These are phyloP conservation scores for Scedosporium minutisporum DNA, from an alignment of 2,329 filamentous ascomycete species.

Conservation along the genomic window DNA sequence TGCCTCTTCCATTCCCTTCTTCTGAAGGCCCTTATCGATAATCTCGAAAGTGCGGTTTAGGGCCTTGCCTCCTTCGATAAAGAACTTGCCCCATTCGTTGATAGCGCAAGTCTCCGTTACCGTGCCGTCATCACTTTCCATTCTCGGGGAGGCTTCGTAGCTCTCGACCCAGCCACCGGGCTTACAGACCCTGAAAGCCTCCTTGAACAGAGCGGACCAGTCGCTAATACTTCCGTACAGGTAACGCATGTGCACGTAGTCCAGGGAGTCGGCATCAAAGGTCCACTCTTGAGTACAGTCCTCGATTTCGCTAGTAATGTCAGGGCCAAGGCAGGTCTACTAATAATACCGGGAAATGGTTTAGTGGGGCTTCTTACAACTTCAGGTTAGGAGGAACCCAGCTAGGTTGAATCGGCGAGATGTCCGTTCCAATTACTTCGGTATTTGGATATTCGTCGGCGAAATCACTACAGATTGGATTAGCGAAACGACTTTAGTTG, in stretches of 20 bases:
- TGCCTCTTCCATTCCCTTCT: conserved; percentile 12
- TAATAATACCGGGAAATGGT: conserved; percentile 28
- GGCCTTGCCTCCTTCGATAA: conserved; percentile 18
- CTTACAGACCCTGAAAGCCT: conserved; percentile 39
- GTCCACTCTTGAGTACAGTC: conserved; percentile 33
- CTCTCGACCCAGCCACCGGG: conserved; percentile 22
- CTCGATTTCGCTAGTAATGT: conserved; percentile 18
- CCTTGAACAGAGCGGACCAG: conserved; percentile 44
- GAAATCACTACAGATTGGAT: conserved; percentile 33
- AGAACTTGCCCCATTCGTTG: conserved; percentile 17
- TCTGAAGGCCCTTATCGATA: conserved; percentile 13
- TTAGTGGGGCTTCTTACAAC: conserved; percentile 45
- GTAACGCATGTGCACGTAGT: conserved; percentile 49
- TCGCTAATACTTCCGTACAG: conserved; percentile 48
- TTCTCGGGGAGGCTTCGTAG: conserved; percentile 27
- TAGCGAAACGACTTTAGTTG: not conserved
- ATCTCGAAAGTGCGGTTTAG: conserved; percentile 20
- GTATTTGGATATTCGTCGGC: conserved; percentile 32
- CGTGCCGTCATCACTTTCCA: conserved; percentile 19
- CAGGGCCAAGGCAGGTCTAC: too few species aligned
- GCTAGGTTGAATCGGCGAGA: conserved; percentile 45
- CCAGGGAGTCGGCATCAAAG: conserved; percentile 31
- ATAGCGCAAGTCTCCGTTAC: conserved; percentile 17
- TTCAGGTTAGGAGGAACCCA: conserved; percentile 33
- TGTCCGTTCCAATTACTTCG: conserved; percentile 40